Evolutionary conservation across 768 basidiomycete species (phyloP), one percentile per base, ranked within the genome.

Genomic region (Trametes coccinea): DNA sequence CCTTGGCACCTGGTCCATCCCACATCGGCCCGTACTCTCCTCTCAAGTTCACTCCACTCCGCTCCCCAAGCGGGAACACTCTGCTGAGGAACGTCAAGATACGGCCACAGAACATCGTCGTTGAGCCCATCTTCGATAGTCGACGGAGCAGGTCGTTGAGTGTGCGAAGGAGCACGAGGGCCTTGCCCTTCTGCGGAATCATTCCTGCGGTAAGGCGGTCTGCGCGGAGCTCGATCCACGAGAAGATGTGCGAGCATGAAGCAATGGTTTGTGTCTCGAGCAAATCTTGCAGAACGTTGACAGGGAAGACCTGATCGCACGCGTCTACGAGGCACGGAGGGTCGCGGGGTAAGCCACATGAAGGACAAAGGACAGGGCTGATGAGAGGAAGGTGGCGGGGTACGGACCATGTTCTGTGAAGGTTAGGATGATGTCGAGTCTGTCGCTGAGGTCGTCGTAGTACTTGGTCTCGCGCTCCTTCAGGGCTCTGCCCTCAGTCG

Each of bases 1-100:
- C 71, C 56, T 67, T 70, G 54, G 72, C 76, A 6, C 72, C 73
- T 29, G 87, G 84, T 13, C 86, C 84, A 61, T 92, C 87, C 91
- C 90, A 92, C 27, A 79, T 76, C 9, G 90, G 86, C 0, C 92
- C 86, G 71, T 89, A 93, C 75, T 95, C 91, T 59, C 94, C 94
- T 34, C 94, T 79, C 64, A 96, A 74, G 73, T 97, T 97, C 37
- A 96, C 94, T 34, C 94, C 93, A 71, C 92, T 94, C 52, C 93
- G 78, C 73, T 96, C 94, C 2, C 91, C 90, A 8, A 97, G 74
- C 5, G 92, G 90, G 71, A 94, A 96, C 2, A 93, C 91, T 2
- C 84, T 84, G 61, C 89, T 91, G 52, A 96, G 76, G 73, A 95
- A 95, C 1, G 89, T 89, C 71, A 94, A 78, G 70, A 97, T 95